Evolutionary conservation across 176 grass and related monocot genomes (phyloP).

Genomic region (Bromus sterilis): DNA sequence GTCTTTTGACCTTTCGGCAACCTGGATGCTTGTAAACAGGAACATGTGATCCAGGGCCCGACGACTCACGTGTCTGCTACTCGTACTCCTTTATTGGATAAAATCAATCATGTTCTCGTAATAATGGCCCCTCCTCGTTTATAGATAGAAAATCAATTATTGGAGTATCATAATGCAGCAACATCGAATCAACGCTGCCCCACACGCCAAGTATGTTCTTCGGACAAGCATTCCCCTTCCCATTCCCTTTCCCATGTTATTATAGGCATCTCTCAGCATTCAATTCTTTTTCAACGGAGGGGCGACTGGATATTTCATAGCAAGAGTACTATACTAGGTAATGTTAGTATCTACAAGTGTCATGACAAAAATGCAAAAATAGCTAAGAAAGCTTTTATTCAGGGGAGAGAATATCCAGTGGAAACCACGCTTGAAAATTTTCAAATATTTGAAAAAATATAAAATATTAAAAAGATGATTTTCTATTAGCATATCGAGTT

Average conservation of each 20-base stretch:
- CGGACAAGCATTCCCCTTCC: background rate
- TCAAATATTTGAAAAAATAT: too few relatives aligned
- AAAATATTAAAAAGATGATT: too few relatives aligned
- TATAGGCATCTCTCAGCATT: background rate
- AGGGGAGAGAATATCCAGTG: too few relatives aligned
- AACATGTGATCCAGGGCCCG: constrained; percentile 20
- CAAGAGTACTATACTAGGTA: background rate
- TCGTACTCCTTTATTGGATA: background rate
- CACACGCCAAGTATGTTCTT: background rate
- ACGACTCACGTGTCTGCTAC: constrained; percentile 5
- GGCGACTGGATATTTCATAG: background rate
- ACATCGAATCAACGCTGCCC: background rate
- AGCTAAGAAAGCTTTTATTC: too few relatives aligned
- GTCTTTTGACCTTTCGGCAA: constrained; percentile 34
- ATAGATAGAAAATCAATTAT: background rate
- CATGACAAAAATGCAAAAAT: background rate
- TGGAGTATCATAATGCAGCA: background rate
- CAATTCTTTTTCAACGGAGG: background rate
- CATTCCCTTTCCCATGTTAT: background rate
- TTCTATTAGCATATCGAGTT: too few relatives aligned
- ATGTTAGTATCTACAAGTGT: background rate
- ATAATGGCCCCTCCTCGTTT: background rate
- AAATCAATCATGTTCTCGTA: background rate
- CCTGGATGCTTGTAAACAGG: background rate
- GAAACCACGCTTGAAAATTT: too few relatives aligned